Base-by-base conservation (phyloP, 257 asterid species). In the Buddleja alternifolia region DNA sequence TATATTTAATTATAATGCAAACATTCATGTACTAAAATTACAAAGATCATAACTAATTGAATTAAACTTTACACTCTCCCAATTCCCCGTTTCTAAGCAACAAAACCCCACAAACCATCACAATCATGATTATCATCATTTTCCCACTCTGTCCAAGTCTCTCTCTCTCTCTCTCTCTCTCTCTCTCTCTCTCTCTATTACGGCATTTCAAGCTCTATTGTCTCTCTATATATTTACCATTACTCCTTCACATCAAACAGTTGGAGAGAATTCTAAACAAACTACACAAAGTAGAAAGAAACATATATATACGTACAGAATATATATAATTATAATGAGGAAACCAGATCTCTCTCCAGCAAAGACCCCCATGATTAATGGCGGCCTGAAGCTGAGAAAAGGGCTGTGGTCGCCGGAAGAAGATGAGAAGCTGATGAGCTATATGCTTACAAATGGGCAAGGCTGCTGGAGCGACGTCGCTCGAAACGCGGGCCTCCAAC, bases 401-500 rank as follows among this genome's bases (percentile, higher is more conserved):
- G 92, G 92, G 69, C 53, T 85, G 34, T 85, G 90, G 90, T 85
- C 90, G 7, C 90, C 90, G 0, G 87, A 84, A 8, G 85, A 84
- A 73, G 90, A 84, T 40, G 87, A 84, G 21, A 84, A 81, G 54
- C 66, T 82, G 41, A 79, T 84, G 86, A 80, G 63, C 8, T 85
- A 85, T 60, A 85, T 85, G 91, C 39, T 85, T 0, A 71, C 77
- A 1, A 85, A 82, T 52, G 91, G 91, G 11, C 91, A 85, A 41
- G 91, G 91, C 0, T 85, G 85, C 55, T 85, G 91, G 91, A 85
- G 85, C 32, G 86, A 82, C 41, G 86, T 85, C 17, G 91, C 91
- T 0, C 50, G 88, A 44, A 85, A 78, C 77, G 88, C 91, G 0
- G 91, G 91, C 1, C 59, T 85, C 23, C 86, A 72, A 15, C 80